These are phyloP conservation scores for Vitis labrusca DNA, from an alignment of 164 flowering plant species.

Conservation along the genomic window DNA sequence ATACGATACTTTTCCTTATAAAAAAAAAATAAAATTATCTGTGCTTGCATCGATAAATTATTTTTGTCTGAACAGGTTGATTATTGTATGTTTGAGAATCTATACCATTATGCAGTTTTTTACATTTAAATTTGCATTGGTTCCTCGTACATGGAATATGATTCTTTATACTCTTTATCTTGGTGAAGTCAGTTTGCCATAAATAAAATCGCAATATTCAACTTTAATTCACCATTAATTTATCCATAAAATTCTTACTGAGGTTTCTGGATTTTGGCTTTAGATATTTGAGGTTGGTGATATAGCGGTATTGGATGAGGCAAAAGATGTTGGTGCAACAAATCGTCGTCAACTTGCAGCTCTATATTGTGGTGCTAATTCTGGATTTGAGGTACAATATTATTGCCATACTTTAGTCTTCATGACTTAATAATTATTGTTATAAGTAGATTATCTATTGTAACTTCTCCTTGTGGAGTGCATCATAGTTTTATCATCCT, in stretches of 20 bases:
- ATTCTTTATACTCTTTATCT: too few species aligned
- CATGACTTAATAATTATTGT: neutral
- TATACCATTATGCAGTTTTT: too few species aligned
- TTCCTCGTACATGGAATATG: too few species aligned
- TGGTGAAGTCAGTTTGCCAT: too few species aligned
- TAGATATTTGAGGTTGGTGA: conserved; percentile 87
- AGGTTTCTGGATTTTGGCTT: conserved; percentile 6
- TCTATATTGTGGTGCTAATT: conserved; percentile 65
- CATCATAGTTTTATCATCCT: too few species aligned
- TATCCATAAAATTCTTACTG: neutral
- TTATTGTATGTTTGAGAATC: too few species aligned
- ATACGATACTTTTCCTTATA: too few species aligned
- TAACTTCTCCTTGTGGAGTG: neutral
- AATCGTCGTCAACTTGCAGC: conserved; percentile 74
- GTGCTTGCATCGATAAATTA: too few species aligned
- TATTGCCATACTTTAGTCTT: neutral
- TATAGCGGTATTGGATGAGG: conserved; percentile 45
- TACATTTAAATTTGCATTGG: too few species aligned
- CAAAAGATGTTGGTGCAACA: conserved; percentile 74
- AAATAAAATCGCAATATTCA: too few species aligned
- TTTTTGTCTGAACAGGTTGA: too few species aligned
- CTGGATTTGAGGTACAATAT: conserved; percentile 74
- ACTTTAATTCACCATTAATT: neutral
- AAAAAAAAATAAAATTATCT: too few species aligned
- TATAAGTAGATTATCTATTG: neutral